These are phyloP conservation scores for Thyridium curvatum DNA, from an alignment of 2,329 filamentous ascomycete genomes.

Conservation along the genomic window DNA sequence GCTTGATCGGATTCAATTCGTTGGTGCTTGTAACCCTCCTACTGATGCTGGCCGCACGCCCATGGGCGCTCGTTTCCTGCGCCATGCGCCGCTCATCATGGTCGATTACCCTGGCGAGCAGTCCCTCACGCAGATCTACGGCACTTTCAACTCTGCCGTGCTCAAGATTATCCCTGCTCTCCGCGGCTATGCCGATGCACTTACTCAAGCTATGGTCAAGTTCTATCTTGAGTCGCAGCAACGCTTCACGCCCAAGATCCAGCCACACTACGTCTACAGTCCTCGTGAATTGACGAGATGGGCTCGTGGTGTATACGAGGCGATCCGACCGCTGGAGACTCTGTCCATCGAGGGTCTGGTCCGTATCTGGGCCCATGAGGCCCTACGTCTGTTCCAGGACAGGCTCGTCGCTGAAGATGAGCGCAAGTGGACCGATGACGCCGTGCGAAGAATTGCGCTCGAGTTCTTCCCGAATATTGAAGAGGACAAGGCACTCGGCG, in stretches of 20 bases:
- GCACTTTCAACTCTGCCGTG: conserved; percentile 92
- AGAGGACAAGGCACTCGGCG: conserved; percentile 78
- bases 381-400: conserved; percentile 93
- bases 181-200: conserved; percentile 87
- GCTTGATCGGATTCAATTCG: conserved; percentile 96
- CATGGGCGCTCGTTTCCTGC: conserved; percentile 86
- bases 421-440: conserved; percentile 88
- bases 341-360: conserved; percentile 86
- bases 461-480: conserved; percentile 96
- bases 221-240: conserved; percentile 94
- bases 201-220: conserved; percentile 96
- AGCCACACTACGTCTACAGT: conserved; percentile 98
- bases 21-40: conserved; percentile 96
- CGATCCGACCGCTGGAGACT: conserved; percentile 84
- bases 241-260: conserved; percentile 91
- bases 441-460: conserved; percentile 77
- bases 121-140: conserved; percentile 94
- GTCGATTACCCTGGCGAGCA: conserved; percentile 97
- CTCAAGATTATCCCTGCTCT: conserved; percentile 94
- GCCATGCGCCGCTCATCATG: conserved; percentile 98
- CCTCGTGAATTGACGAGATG: conserved; percentile 96
- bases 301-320: conserved; percentile 96
- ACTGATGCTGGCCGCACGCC: conserved; percentile 95
- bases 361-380: conserved; percentile 97
- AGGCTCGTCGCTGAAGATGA: conserved; percentile 92